phyloP scores from a whole-genome alignment of 495 filamentous ascomycete genomes.

The Aspergillus conjunctus region DNA sequence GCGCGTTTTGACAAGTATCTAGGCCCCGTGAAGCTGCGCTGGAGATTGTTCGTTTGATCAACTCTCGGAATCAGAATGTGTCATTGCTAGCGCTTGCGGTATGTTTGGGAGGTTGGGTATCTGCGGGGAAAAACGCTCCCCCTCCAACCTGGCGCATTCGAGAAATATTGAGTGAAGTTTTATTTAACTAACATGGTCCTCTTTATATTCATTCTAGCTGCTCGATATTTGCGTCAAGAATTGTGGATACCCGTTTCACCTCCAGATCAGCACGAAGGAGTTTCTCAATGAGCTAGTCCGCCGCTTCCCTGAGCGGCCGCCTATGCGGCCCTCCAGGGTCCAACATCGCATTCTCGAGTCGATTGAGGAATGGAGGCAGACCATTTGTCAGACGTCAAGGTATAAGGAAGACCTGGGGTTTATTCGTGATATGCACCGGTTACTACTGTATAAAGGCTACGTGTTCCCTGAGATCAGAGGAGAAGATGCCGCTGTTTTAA shows the following conservation, averaged over 20 bases:
- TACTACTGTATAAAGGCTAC: slow-evolving; percentile 96
- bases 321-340: slow-evolving; percentile 79
- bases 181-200: background rate
- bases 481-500: slow-evolving; percentile 96
- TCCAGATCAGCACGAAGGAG: slow-evolving; percentile 98
- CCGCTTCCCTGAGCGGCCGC: slow-evolving; percentile 91
- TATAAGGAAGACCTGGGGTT: slow-evolving; percentile 97
- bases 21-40: slow-evolving; percentile 93
- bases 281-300: slow-evolving; percentile 98
- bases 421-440: slow-evolving; percentile 96
- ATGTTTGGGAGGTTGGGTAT: slow-evolving; percentile 26
- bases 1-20: slow-evolving; percentile 21
- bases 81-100: slow-evolving; percentile 81
- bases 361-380: slow-evolving; percentile 97
- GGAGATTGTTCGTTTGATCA: slow-evolving; percentile 91
- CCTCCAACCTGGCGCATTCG: background rate
- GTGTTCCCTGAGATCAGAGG: slow-evolving; percentile 86
- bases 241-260: slow-evolving; percentile 98
- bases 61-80: slow-evolving; percentile 94
- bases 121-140: background rate
- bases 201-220: slow-evolving; percentile 48
- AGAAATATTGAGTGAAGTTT: background rate
- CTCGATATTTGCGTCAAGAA: slow-evolving; percentile 99
- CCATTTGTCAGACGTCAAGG: slow-evolving; percentile 94
- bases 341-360: slow-evolving; percentile 92